phyloP scores from a whole-genome alignment of 1,284 basidiomycete genomes.

The Cryptococcus hybrid region DNA sequence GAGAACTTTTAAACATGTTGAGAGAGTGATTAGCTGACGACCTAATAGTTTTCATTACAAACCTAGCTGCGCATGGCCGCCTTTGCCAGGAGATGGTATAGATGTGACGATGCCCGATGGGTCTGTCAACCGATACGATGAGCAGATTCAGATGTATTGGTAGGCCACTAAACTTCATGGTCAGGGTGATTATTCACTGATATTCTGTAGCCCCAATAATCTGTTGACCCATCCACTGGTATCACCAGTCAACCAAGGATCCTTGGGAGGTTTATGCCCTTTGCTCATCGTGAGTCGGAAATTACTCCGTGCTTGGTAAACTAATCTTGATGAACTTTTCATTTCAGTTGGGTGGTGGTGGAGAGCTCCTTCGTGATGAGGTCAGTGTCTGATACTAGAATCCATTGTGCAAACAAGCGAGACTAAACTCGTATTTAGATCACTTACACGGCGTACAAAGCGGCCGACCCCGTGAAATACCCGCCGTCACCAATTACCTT shows the following conservation, averaged over 20 bases:
- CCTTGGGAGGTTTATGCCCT: constrained; percentile 55
- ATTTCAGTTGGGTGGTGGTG: constrained; percentile 48
- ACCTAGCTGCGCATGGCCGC: constrained; percentile 49
- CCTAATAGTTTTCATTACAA: constrained; percentile 46
- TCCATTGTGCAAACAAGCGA: too few relatives aligned
- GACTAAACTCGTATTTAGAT: constrained; percentile 38
- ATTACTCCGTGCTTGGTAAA: neutral
- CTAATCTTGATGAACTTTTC: neutral
- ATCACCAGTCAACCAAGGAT: constrained; percentile 54
- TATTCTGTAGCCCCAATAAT: constrained; percentile 48
- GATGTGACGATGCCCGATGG: constrained; percentile 35
- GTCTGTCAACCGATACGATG: constrained; percentile 32
- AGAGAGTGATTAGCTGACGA: neutral
- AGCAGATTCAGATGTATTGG: constrained; percentile 56
- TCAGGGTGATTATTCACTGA: neutral
- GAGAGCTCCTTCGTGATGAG: constrained; percentile 51
- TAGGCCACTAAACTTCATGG: constrained; percentile 9
- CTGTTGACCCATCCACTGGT: constrained; percentile 55
- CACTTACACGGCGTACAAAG: constrained; percentile 54
- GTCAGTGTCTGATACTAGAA: constrained; percentile 6
- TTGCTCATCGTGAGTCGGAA: constrained; percentile 50
- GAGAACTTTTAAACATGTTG: neutral
- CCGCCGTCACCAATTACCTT: constrained; percentile 46
- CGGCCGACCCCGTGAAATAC: constrained; percentile 50
- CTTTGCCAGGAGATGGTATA: constrained; percentile 41